Conservation (phyloP, 805 yeast species). For the Candida tammaniensis region DNA sequence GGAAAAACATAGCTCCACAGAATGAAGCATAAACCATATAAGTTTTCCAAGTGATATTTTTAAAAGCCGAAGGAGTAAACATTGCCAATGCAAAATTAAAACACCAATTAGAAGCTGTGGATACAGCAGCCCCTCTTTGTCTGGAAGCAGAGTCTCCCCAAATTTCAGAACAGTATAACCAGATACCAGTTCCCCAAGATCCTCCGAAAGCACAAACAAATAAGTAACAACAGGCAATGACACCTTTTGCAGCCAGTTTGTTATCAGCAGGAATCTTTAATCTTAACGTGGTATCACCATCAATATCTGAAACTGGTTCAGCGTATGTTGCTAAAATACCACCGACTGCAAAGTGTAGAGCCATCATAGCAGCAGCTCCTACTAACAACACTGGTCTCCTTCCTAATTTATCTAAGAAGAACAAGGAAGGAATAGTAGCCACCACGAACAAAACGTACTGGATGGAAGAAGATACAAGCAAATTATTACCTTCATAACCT, state of each 20-base stretch:
- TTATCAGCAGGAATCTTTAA: conserved; percentile 31
- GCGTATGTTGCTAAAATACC: conserved; percentile 38
- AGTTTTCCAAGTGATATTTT: conserved; percentile 54
- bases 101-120: conserved; percentile 65
- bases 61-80: conserved; percentile 57
- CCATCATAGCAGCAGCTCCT: conserved; percentile 43
- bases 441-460: conserved; percentile 52
- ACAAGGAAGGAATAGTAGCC: conserved; percentile 58
- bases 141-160: conserved; percentile 50
- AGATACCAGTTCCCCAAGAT: conserved; percentile 49
- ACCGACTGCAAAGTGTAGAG: conserved; percentile 30
- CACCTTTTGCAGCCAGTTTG: conserved; percentile 39
- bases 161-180: conserved; percentile 64
- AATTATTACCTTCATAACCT: conserved; percentile 51
- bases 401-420: conserved; percentile 56
- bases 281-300: conserved; percentile 27
- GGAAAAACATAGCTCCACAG: conserved; percentile 45
- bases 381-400: conserved; percentile 56
- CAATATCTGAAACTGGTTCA: conserved; percentile 19
- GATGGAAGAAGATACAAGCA: conserved; percentile 50
- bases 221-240: conserved; percentile 47
- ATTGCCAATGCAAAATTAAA: conserved; percentile 61
- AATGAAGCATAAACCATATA: conserved; percentile 52
- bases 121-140: conserved; percentile 64
- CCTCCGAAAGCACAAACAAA: conserved; percentile 52